phyloP scores from a whole-genome alignment of 306 rosid species.

The Prunus padus region DNA sequence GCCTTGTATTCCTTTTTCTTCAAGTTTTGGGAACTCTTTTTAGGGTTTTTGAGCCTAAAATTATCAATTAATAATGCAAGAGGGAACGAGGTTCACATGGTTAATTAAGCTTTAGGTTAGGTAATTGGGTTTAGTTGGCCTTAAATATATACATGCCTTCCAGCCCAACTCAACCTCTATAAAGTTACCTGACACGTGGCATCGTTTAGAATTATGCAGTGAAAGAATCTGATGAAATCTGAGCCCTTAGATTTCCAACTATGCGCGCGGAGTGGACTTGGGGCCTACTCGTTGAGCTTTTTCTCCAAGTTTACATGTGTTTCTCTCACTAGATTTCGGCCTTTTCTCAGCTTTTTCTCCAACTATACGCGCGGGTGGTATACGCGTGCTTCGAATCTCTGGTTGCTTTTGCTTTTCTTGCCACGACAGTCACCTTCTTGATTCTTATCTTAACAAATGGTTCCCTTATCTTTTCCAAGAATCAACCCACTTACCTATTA shows the following conservation, averaged over 20 bases:
- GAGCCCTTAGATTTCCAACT: too few relatives aligned
- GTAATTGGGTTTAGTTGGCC: neutral
- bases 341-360: too few relatives aligned
- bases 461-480: too few relatives aligned
- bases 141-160: neutral
- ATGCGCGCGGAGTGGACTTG: neutral
- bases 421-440: too few relatives aligned
- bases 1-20: neutral
- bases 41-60: neutral
- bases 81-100: neutral
- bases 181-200: neutral
- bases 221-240: neutral
- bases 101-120: neutral
- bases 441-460: too few relatives aligned
- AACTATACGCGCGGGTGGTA: too few relatives aligned
- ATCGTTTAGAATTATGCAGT: neutral
- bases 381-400: too few relatives aligned
- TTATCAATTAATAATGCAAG: neutral
- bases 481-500: too few relatives aligned
- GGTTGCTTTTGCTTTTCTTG: too few relatives aligned
- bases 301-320: too few relatives aligned
- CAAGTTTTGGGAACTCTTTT: neutral
- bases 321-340: too few relatives aligned
- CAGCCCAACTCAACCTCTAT: neutral
- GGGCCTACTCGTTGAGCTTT: too few relatives aligned